phyloP scores from a whole-genome alignment of 2,329 filamentous ascomycete genomes.

The Raffaelea deltoideospora region DNA sequence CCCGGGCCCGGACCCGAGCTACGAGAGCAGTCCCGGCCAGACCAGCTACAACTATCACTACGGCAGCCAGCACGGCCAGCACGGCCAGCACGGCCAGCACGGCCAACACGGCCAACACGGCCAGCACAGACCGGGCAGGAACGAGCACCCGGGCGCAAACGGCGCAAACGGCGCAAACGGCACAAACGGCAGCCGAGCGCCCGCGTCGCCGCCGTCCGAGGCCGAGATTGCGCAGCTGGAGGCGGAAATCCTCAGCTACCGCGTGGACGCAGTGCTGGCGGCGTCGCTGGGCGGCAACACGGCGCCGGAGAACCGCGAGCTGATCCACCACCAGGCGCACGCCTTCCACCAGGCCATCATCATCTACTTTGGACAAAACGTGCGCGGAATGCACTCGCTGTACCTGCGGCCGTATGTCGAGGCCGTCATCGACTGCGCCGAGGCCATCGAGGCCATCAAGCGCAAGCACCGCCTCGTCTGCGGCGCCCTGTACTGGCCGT shows the following conservation, averaged over 20 bases:
- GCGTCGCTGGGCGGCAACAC: not conserved
- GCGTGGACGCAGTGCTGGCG: not conserved
- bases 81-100: too few relatives aligned
- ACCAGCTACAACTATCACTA: too few relatives aligned
- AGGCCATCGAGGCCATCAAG: conserved; percentile 1
- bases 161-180: too few relatives aligned
- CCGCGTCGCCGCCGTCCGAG: too few relatives aligned
- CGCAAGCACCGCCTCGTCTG: not conserved
- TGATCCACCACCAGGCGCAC: not conserved
- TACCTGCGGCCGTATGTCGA: not conserved
- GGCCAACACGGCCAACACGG: too few relatives aligned
- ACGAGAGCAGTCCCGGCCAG: too few relatives aligned
- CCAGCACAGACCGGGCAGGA: too few relatives aligned
- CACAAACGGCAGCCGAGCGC: too few relatives aligned
- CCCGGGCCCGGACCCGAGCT: too few relatives aligned
- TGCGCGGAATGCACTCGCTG: not conserved
- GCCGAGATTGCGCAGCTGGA: not conserved
- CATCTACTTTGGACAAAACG: not conserved
- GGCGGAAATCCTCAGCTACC: not conserved
- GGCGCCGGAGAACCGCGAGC: not conserved
- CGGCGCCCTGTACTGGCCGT: not conserved
- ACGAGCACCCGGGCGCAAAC: too few relatives aligned
- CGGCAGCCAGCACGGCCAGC: too few relatives aligned
- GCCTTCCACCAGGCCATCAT: conserved; percentile 1
- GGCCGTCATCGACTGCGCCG: not conserved